Percentiles rank a stretch among this genome's conserved stretches.
These are phyloP conservation scores for Hamigera avellanea DNA, from an alignment of 495 filamentous ascomycete species.

Conservation along the genomic window DNA sequence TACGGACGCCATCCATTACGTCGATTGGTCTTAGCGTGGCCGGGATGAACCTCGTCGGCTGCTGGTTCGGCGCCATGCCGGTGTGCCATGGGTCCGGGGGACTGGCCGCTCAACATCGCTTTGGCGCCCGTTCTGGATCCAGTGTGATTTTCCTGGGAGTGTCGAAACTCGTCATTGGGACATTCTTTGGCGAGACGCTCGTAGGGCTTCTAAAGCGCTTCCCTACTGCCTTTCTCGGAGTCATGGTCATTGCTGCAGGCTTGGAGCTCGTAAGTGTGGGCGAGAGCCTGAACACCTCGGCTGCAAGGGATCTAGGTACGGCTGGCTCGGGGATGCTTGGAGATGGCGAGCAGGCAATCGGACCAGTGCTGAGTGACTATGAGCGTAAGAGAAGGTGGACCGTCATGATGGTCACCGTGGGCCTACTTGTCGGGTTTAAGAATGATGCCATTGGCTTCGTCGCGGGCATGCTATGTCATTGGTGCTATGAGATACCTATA, in stretches of 20 bases:
- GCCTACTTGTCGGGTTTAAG: slow-evolving; percentile 68
- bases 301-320: slow-evolving; percentile 48
- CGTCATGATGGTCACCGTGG: slow-evolving; percentile 80
- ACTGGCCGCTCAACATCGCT: slow-evolving; percentile 77
- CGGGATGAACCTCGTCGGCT: slow-evolving; percentile 69
- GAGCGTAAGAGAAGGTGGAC: slow-evolving; percentile 64
- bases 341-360: slow-evolving; percentile 24
- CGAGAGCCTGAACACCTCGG: slow-evolving; percentile 59
- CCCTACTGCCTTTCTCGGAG: slow-evolving; percentile 60
- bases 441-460: slow-evolving; percentile 83
- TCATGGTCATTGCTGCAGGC: slow-evolving; percentile 84
- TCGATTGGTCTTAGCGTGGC: slow-evolving; percentile 70
- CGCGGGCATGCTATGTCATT: slow-evolving; percentile 66
- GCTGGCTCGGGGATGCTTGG: slow-evolving; percentile 19
- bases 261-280: slow-evolving; percentile 78
- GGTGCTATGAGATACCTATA: slow-evolving; percentile 30
- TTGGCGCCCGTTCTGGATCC: slow-evolving; percentile 78
- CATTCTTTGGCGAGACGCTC: slow-evolving; percentile 59
- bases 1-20: slow-evolving; percentile 54
- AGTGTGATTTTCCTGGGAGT: slow-evolving; percentile 69
- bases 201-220: slow-evolving; percentile 56
- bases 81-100: slow-evolving; percentile 91
- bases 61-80: slow-evolving; percentile 92
- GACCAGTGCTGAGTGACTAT: slow-evolving; percentile 37
- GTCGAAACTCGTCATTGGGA: slow-evolving; percentile 63